Evolutionary conservation across 2,329 filamentous ascomycete species (phyloP), one percentile per base, ranked within the genome.

Genomic region (Arthroderma sp.): DNA sequence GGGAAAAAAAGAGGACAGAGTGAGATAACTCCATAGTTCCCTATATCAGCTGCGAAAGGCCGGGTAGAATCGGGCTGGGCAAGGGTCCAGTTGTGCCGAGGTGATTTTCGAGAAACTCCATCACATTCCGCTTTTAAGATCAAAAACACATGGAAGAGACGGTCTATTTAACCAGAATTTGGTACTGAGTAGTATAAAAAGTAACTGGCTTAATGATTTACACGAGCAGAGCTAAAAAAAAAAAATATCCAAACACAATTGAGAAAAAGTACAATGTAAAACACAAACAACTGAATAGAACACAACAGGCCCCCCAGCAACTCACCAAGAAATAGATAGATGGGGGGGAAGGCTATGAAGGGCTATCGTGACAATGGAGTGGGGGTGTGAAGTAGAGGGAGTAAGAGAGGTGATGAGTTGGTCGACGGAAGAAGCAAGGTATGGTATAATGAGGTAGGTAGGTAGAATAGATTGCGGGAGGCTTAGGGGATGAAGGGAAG

Each of bases 181-280:
- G 19, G 19, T 9, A 43, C 9, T 17, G n/a, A 31, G 25, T 7
- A 51, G 33, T 19, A 51, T 13, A 19, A 8, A 33, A 33, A 31
- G 23, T 51, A 51, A 33, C 25, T 51, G 47, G 23, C 47, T 51
- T 51, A 23, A 47, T 47, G 47, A 51, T 51, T 33, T 51, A 51
- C 47, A 51, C 21, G 25, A 31, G 47, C 47, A 51, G n/a, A 51
- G 21, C 25, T 51, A 11, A 33, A 31, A 8, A 35, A 8, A 33
- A 4, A 49, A 28, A 25, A 25, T n/a, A 33, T 31, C 11, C n/a
- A 13, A 31, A 6, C 11, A 19, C 21, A 44, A 47, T 9, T 0
- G 41, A 23, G 13, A 17, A 51, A 15, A 51, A 33, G 23, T 15
- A 17, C 15, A 43, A 19, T 43, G 39, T 43, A 21, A n/a, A 43